phyloP scores from a whole-genome alignment of 371 early-diverging fungal genomes.

The Syncephalastrum sp. region DNA sequence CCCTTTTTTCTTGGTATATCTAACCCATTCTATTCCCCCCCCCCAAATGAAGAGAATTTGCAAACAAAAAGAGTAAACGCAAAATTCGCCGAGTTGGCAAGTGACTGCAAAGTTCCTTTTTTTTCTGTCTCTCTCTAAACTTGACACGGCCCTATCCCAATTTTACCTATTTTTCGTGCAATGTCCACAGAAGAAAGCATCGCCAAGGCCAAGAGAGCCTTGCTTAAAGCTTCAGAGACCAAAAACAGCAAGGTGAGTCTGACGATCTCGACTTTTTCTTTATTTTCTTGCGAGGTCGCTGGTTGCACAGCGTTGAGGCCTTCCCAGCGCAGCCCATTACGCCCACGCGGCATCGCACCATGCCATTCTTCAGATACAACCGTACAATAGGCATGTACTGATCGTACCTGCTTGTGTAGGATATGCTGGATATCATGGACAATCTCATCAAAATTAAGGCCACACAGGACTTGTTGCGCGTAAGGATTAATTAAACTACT shows the following conservation, averaged over 20 bases:
- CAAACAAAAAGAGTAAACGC: background rate
- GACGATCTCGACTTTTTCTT: background rate
- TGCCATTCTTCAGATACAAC: background rate
- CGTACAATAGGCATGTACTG: background rate
- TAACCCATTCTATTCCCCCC: background rate
- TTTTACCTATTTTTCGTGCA: background rate
- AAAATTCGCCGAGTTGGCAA: no score
- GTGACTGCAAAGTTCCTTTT: constrained; percentile 2
- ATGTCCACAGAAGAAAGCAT: constrained; percentile 18
- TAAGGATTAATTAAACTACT: constrained; percentile 9
- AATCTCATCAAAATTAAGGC: constrained; percentile 26
- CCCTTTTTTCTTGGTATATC: background rate
- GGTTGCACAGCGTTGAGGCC: background rate
- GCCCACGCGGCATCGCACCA: background rate
- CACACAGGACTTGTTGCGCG: constrained; percentile 32
- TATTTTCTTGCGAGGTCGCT: background rate
- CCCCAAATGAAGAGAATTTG: background rate
- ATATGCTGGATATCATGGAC: constrained; percentile 25
- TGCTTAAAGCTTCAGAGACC: constrained; percentile 19
- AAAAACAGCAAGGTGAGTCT: constrained; percentile 15
- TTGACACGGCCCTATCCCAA: background rate
- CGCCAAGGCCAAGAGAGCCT: constrained; percentile 19
- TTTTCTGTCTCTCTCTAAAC: constrained; percentile 5
- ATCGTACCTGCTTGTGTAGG: constrained; percentile 16
- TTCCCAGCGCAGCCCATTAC: background rate